Evolutionary conservation across 2,329 filamentous ascomycete genomes (phyloP).

Genomic region (Curvularia hawaiiensis): DNA sequence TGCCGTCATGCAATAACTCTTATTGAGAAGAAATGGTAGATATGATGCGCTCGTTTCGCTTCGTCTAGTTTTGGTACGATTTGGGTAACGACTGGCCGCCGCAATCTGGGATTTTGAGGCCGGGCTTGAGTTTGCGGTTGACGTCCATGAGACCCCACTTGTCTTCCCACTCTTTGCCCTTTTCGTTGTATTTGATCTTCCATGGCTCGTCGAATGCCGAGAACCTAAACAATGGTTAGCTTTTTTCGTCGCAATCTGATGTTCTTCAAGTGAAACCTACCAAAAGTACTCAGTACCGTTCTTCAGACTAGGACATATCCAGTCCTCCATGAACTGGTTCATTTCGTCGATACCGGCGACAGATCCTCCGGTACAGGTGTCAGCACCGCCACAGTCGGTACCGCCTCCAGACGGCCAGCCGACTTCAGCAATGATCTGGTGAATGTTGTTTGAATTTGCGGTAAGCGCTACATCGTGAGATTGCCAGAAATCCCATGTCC

Average conservation of each 20-base stretch:
- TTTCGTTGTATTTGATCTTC: constrained; percentile 77
- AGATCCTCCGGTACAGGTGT: constrained; percentile 66
- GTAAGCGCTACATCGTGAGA: constrained; percentile 69
- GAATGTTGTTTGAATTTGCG: constrained; percentile 51
- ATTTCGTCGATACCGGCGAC: constrained; percentile 80
- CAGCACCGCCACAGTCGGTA: constrained; percentile 69
- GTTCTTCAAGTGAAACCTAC: constrained; percentile 52
- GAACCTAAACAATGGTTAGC: constrained; percentile 61
- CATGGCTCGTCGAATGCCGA: constrained; percentile 96
- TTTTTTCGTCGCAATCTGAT: not conserved
- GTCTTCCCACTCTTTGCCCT: constrained; percentile 80
- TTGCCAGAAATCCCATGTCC: constrained; percentile 86
- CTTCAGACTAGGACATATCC: constrained; percentile 78
- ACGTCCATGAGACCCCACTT: constrained; percentile 94
- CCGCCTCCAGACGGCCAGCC: constrained; percentile 90
- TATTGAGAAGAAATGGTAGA: constrained; percentile 10
- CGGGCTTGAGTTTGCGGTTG: constrained; percentile 80
- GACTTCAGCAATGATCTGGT: constrained; percentile 86
- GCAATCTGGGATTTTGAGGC: constrained; percentile 86
- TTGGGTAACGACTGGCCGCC: constrained; percentile 64
- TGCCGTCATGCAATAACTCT: constrained; percentile 30
- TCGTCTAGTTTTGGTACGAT: constrained; percentile 8
- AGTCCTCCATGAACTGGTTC: constrained; percentile 85
- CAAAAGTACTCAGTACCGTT: constrained; percentile 95
- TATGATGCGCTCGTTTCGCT: constrained; percentile 6